These are phyloP conservation scores for Coprinopsis cinerea DNA, from an alignment of 768 basidiomycete species.

Conservation along the genomic window DNA sequence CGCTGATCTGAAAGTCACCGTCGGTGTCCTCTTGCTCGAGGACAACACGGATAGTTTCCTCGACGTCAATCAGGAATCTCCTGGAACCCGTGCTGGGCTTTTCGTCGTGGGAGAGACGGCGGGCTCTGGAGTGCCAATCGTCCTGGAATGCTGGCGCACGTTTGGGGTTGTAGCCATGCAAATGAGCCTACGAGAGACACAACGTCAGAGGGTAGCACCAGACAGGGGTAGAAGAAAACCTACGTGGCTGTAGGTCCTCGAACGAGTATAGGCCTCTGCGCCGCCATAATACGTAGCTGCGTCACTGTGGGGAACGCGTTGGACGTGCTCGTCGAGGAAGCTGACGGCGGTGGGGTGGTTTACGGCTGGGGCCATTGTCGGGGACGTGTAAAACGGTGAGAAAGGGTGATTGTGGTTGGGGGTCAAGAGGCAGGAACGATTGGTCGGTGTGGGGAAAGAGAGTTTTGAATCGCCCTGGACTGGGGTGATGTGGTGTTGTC, in stretches of 20 bases:
- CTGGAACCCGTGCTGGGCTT: slow-evolving; percentile 74
- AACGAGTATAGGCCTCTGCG: slow-evolving; percentile 70
- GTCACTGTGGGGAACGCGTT: slow-evolving; percentile 51
- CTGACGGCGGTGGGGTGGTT: slow-evolving; percentile 58
- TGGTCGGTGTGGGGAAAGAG: slow-evolving; percentile 11
- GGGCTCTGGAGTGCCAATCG: slow-evolving; percentile 64
- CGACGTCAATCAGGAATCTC: slow-evolving; percentile 94
- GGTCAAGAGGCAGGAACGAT: not conserved
- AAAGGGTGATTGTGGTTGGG: slow-evolving; percentile 1
- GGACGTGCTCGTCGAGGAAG: slow-evolving; percentile 58
- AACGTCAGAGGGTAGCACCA: slow-evolving; percentile 12
- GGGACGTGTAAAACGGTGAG: no score
- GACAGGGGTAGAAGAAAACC: slow-evolving; percentile 20
- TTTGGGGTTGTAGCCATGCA: slow-evolving; percentile 69
- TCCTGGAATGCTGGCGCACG: slow-evolving; percentile 69
- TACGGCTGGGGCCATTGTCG: slow-evolving; percentile 57
- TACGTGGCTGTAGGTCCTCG: slow-evolving; percentile 86
- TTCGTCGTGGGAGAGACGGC: slow-evolving; percentile 91
- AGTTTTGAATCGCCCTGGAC: slow-evolving; percentile 7
- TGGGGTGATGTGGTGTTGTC: slow-evolving; percentile 1
- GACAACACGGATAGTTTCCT: slow-evolving; percentile 94
- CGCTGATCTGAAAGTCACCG: slow-evolving; percentile 92
- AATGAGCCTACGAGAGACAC: slow-evolving; percentile 46
- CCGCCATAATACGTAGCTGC: slow-evolving; percentile 81
- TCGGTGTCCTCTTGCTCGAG: slow-evolving; percentile 98